These are phyloP conservation scores for Suillus clintonianus DNA, from an alignment of 768 basidiomycete species.

Conservation along the genomic window DNA sequence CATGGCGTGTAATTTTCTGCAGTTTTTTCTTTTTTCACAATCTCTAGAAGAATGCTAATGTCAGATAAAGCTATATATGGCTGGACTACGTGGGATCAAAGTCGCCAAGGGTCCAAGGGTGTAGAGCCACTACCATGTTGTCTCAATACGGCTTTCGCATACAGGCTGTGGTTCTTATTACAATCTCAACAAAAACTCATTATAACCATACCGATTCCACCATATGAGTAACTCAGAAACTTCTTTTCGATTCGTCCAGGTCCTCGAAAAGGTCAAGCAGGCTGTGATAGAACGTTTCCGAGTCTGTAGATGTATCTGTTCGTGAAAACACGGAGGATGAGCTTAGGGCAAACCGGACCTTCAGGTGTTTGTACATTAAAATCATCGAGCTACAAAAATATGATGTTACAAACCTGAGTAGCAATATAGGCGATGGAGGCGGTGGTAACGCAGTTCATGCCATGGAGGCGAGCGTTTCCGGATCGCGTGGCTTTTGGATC, in stretches of 20 bases:
- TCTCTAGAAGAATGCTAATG: too few species aligned
- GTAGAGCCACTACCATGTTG: too few species aligned
- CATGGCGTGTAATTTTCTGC: too few species aligned
- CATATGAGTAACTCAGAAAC: constrained; percentile 10
- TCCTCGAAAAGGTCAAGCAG: constrained; percentile 18
- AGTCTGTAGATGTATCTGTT: constrained; percentile 19
- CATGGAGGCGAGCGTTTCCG: constrained; percentile 17
- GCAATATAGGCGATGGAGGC: constrained; percentile 22
- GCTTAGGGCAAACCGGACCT: constrained; percentile 11
- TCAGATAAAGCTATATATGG: too few species aligned
- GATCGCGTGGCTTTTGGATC: constrained; percentile 23
- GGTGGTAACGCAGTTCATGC: constrained; percentile 12
- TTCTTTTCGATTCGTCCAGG: constrained; percentile 17
- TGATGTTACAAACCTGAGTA: constrained; percentile 9
- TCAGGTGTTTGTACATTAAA: neutral
- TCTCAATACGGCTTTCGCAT: too few species aligned
- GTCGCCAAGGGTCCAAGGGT: too few species aligned
- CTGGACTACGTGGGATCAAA: too few species aligned
- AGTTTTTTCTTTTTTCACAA: too few species aligned
- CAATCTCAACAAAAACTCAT: too few species aligned
- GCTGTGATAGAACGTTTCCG: constrained; percentile 18
- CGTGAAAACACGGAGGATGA: constrained; percentile 18
- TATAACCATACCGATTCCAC: constrained; percentile 13
- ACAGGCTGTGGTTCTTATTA: too few species aligned
- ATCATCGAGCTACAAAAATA: neutral